These are phyloP conservation scores for Phaeoacremonium minimum DNA, from an alignment of 2,329 filamentous ascomycete genomes.

Conservation along the genomic window DNA sequence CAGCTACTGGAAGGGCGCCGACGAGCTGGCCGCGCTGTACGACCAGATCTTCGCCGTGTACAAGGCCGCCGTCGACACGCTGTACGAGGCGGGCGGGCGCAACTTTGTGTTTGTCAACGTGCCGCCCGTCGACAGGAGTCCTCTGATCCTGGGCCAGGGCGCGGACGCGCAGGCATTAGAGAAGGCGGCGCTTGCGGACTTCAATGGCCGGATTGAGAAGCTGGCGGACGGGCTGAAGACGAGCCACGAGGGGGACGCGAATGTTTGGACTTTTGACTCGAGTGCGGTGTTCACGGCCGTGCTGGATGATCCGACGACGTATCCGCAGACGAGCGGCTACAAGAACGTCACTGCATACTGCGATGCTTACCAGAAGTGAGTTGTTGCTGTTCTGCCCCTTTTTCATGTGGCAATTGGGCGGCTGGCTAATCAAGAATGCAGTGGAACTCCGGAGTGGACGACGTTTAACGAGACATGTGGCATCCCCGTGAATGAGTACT, in stretches of 20 bases:
- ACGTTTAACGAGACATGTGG: slow-evolving; percentile 40
- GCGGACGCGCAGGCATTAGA: slow-evolving; percentile 23
- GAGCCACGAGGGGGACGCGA: slow-evolving; percentile 25
- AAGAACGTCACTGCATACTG: slow-evolving; percentile 55
- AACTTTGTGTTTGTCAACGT: slow-evolving; percentile 57
- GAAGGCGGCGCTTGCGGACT: slow-evolving; percentile 41
- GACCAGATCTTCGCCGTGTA: slow-evolving; percentile 33
- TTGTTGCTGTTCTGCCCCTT: slow-evolving; percentile 4
- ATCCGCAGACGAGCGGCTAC: slow-evolving; percentile 40
- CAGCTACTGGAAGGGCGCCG: slow-evolving; percentile 28
- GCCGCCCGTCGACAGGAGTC: slow-evolving; percentile 51
- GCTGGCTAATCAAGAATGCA: slow-evolving; percentile 16
- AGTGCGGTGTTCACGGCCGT: slow-evolving; percentile 45
- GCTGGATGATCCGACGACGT: slow-evolving; percentile 39
- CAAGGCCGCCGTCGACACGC: slow-evolving; percentile 28
- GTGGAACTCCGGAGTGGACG: slow-evolving; percentile 37
- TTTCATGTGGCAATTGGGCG: slow-evolving; percentile 1
- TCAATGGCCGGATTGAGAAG: slow-evolving; percentile 40
- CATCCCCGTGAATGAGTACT: slow-evolving; percentile 55
- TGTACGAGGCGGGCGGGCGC: slow-evolving; percentile 46
- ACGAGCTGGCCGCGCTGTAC: slow-evolving; percentile 25
- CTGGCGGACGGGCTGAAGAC: slow-evolving; percentile 29
- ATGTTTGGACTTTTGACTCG: slow-evolving; percentile 49
- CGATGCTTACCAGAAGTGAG: slow-evolving; percentile 47
- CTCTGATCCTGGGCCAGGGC: slow-evolving; percentile 37